Conservation (phyloP, 2,329 filamentous ascomycete genomes). For the Botrytis hyacinthi region DNA sequence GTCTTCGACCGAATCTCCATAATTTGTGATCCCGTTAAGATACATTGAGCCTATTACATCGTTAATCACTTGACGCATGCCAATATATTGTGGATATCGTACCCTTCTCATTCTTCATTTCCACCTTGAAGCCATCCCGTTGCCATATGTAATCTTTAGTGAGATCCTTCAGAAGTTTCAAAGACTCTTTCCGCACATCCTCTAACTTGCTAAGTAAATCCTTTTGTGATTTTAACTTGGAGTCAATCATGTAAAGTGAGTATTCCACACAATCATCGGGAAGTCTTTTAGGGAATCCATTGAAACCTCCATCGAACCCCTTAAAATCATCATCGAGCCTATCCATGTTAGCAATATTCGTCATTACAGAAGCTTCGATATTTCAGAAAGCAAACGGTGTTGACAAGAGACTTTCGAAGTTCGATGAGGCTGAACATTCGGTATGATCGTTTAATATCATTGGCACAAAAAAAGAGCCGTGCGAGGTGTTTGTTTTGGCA, state of each 20-base stretch:
- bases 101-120: conserved; percentile 58
- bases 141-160: conserved; percentile 96
- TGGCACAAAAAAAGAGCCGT: conserved; percentile 1
- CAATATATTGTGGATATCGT: conserved; percentile 29
- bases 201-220: conserved; percentile 65
- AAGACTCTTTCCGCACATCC: conserved; percentile 66
- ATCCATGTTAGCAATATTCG: conserved; percentile 36
- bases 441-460: background rate
- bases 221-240: conserved; percentile 51
- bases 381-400: background rate
- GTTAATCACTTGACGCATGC: background rate
- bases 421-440: conserved; percentile 2
- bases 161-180: conserved; percentile 59
- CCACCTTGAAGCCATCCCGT: conserved; percentile 69
- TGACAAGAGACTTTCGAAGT: background rate
- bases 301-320: conserved; percentile 64
- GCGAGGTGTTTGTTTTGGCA: background rate
- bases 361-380: background rate
- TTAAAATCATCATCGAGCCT: conserved; percentile 55
- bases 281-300: conserved; percentile 58
- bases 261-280: conserved; percentile 88
- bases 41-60: conserved; percentile 50
- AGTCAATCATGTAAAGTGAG: conserved; percentile 68
- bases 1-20: conserved; percentile 91
- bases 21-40: conserved; percentile 77